Evolutionary conservation across 345 rosid genomes (phyloP), one percentile per base, ranked within the genome.

Genomic region (Combretum micranthum): DNA sequence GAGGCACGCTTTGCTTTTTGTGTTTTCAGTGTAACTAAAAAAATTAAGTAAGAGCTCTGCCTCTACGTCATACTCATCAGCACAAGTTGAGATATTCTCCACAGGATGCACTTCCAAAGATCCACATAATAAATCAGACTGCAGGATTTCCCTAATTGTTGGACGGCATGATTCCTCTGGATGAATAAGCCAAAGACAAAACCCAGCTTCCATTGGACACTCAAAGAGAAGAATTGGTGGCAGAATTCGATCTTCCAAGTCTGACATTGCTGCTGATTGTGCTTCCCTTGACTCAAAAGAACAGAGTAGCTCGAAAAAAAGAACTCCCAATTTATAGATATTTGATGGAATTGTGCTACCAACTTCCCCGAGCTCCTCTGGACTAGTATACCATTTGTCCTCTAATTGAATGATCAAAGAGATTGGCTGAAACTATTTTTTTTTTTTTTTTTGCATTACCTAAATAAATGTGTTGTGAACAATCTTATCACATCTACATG

Each of bases 281-380:
- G n/a, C n/a, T n/a, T n/a, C n/a, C n/a, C n/a, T n/a, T n/a, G n/a
- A n/a, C n/a, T n/a, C n/a, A n/a, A n/a, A n/a, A n/a, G n/a, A n/a
- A n/a, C n/a, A n/a, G n/a, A n/a, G n/a, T 61, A 87, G 89, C 89
- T 87, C 96, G 57, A 87, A 87, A 61, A 87, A 89, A 59, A 87
- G 82, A 68, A 84, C 77, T 37, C 96, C 92, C 42, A 87, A 89
- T 55, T 77, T 60, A 60, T 84, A 84, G 55, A 84, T 72, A 67
- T 87, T 87, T 18, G 96, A 81, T 17, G 77, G 66, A 68, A 74
- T 63, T 32, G 75, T 73, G 62, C 53, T 56, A 23, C 57, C 66
- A 57, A 76, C 68, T 53, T 68, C 85, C 62, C 61, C 71, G 19
- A 64, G 68, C 66, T 80, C 84, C 79, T 76, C 87, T 15, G 87